These are phyloP conservation scores for Poa pratensis DNA, from an alignment of 176 grass and related monocot species.

Conservation along the genomic window DNA sequence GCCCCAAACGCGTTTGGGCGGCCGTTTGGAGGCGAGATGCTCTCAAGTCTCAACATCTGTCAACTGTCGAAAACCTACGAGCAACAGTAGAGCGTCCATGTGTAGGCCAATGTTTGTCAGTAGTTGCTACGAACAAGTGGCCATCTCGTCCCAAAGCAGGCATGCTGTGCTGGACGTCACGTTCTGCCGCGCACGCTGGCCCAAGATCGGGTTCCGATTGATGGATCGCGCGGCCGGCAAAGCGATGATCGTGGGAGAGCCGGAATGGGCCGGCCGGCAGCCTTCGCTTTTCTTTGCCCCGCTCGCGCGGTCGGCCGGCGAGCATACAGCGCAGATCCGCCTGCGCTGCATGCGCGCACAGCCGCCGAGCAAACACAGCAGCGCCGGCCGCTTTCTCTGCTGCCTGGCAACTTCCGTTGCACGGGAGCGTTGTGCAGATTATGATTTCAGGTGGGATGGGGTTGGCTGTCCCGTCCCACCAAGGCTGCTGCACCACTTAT, in stretches of 20 bases:
- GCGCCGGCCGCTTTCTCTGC: too few species aligned
- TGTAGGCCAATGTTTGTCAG: neutral
- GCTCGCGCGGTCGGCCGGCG: constrained; percentile 49
- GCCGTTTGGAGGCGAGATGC: too few species aligned
- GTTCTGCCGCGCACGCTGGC: constrained; percentile 33
- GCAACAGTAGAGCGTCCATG: neutral
- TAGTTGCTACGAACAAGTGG: neutral
- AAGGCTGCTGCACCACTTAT: too few species aligned
- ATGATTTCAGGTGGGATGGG: too few species aligned
- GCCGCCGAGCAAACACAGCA: neutral
- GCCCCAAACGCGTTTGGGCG: too few species aligned
- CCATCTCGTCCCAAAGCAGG: neutral
- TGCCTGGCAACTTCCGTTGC: too few species aligned
- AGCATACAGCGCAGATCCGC: neutral
- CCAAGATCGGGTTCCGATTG: neutral
- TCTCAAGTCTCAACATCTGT: too few species aligned
- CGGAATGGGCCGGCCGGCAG: neutral
- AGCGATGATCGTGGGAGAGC: too few species aligned
- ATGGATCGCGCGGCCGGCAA: neutral
- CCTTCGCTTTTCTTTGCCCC: constrained; percentile 28
- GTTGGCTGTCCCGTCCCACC: too few species aligned
- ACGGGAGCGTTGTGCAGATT: too few species aligned
- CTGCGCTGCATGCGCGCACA: neutral
- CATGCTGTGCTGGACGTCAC: constrained; percentile 44
- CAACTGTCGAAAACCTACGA: neutral